Evolutionary conservation across 2,329 filamentous ascomycete species (phyloP), one percentile per base, ranked within the genome.

Genomic region (Hypoxylon sp.): DNA sequence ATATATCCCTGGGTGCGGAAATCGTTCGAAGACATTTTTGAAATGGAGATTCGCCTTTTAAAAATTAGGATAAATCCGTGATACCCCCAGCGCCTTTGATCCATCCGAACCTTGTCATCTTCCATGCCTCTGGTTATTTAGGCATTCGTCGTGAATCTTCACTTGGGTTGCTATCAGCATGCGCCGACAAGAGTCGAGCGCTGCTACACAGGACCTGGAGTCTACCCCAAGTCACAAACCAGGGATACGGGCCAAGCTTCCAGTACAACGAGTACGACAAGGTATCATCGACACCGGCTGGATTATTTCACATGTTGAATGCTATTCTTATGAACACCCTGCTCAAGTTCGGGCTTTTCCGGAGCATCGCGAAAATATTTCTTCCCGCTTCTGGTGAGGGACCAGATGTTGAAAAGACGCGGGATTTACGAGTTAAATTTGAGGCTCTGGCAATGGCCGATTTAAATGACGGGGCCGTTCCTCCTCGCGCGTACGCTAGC

Each of bases 201-300:
- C 44, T 71, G 19, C 62, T 70, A n/a, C 64, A 70, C 24, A 62
- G 64, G 20, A 69, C 70, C 1, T 71, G 70, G 69, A 68, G 68
- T 7, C 53, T 72, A n/a, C 59, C 69, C 20, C 19, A 51, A 13
- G 54, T 28, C 22, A 62, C 64, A 6, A 50, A 47, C 15, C 44
- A 60, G 7, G 52, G 32, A 4, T 71, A 70, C 46, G 67, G 68
- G 1, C 50, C 64, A 30, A 62, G 52, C 15, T 71, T 72, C 50
- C 53, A 54, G 24, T 72, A 63, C 34, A 68, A 62, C 51, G 70
- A 71, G 50, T 71, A 68, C 24, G 53, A 60, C 8, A 60, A 54
- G 26, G 65, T 46, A 8, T 53, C 62, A 3, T 72, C 68, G 11
- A 53, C 46, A 2, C 20, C 51, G 0, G 49, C 22, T 8, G 68